phyloP scores from a whole-genome alignment of 345 rosid genomes.

The Brassica nigra region DNA sequence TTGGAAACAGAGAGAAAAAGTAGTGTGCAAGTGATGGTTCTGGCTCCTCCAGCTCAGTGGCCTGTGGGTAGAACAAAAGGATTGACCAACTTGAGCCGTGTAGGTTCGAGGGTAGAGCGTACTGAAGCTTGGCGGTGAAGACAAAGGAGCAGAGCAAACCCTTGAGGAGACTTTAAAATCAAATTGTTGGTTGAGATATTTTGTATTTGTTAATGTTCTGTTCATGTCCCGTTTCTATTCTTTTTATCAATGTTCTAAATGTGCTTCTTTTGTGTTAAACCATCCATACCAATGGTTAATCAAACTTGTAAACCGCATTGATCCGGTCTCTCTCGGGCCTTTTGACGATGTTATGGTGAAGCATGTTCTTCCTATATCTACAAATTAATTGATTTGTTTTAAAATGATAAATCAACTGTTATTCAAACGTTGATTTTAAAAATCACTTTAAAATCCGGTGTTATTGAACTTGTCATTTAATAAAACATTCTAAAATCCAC shows the following conservation, averaged over 20 bases:
- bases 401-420: too few relatives aligned
- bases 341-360: conserved; percentile 10
- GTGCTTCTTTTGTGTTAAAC: conserved; percentile 18
- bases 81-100: conserved; percentile 57
- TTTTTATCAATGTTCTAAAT: conserved; percentile 20
- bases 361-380: conserved; percentile 1
- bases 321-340: conserved; percentile 10
- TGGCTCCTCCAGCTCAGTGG: conserved; percentile 38
- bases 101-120: conserved; percentile 65
- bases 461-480: too few relatives aligned
- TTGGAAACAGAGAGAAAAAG: conserved; percentile 37
- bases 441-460: too few relatives aligned
- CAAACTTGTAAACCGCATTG: conserved; percentile 25
- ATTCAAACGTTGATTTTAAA: too few relatives aligned
- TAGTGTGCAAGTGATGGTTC: conserved; percentile 39
- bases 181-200: conserved; percentile 6
- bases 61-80: conserved; percentile 47
- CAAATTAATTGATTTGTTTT: background rate
- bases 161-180: conserved; percentile 3
- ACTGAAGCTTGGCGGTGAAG: conserved; percentile 67
- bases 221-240: conserved; percentile 10
- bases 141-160: conserved; percentile 16
- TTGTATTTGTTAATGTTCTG: conserved; percentile 30
- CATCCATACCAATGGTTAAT: conserved; percentile 7
- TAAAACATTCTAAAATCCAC: too few relatives aligned